These are phyloP conservation scores for Immersiella caudata DNA, from an alignment of 495 filamentous ascomycete species.

Conservation along the genomic window DNA sequence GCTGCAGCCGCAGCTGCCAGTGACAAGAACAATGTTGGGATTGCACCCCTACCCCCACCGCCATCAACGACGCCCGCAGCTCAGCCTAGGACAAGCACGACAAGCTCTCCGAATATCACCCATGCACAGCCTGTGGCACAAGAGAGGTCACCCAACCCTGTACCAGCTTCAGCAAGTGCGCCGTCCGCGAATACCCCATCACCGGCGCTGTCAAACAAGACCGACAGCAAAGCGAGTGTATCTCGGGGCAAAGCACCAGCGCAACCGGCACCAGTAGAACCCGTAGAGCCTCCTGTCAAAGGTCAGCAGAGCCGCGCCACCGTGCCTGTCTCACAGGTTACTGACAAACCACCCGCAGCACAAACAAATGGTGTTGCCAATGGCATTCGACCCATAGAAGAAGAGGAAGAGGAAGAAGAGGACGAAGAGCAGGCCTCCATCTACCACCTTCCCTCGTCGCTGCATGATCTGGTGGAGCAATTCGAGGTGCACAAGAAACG, in stretches of 20 bases:
- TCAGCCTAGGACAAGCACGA: slow-evolving; percentile 44
- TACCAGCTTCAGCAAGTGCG: slow-evolving; percentile 28
- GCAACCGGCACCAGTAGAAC: slow-evolving; percentile 28
- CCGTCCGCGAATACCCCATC: slow-evolving; percentile 23
- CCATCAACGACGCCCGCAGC: slow-evolving; percentile 55
- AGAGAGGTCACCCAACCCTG: slow-evolving; percentile 37
- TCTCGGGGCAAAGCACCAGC: slow-evolving; percentile 47
- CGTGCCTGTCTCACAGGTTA: slow-evolving; percentile 7
- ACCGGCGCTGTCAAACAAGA: slow-evolving; percentile 22
- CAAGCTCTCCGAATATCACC: slow-evolving; percentile 47
- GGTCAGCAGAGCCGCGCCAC: slow-evolving; percentile 6
- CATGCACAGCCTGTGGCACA: slow-evolving; percentile 46
- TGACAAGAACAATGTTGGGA: slow-evolving; percentile 94
- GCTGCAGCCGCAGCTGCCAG: slow-evolving; percentile 93
- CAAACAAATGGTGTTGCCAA: slow-evolving; percentile 60
- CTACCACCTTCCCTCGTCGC: slow-evolving; percentile 87
- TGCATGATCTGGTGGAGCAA: slow-evolving; percentile 87
- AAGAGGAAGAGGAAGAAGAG: slow-evolving; percentile 46
- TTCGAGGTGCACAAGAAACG: slow-evolving; percentile 82
- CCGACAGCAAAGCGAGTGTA: slow-evolving; percentile 31
- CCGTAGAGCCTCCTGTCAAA: slow-evolving; percentile 21
- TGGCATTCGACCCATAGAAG: slow-evolving; percentile 48
- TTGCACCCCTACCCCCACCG: slow-evolving; percentile 86
- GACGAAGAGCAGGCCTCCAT: slow-evolving; percentile 86
- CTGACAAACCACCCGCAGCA: slow-evolving; percentile 37